Evolutionary conservation across 2,329 filamentous ascomycete species (phyloP), one percentile per base, ranked within the genome.

Genomic region (Colletotrichum sp.): DNA sequence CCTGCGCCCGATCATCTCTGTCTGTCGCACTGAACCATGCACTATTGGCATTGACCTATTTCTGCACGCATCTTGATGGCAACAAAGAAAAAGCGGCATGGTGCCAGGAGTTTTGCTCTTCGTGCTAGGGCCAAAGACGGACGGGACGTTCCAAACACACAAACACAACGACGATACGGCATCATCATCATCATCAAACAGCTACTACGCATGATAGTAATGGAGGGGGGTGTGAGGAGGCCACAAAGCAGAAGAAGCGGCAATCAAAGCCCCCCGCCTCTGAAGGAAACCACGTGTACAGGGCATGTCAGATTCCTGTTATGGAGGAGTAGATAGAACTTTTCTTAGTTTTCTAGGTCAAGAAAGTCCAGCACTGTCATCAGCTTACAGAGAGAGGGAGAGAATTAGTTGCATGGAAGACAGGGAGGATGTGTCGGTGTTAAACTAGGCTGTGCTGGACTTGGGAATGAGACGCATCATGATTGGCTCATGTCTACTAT

Each of bases 81-180:
- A 13, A 30, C 38, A 69, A 62, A 43, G 43, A 36, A 59, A 34
- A 36, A 69, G 52, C 48, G 30, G 30, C 30, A 61, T 26, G 36
- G 14, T 43, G 38, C 72, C 61, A 38, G 73, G 63, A 43, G 62
- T 68, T 75, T 58, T 72, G 38, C 58, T 73, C 73, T 72, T 74
- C 13, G 32, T 52, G 63, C 18, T 32, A 58, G 32, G 21, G 59
- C 65, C 10, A 26, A 34, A 73, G 52, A 34, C 26, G 34, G 64
- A 55, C 64, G 55, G 10, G 24, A 32, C 14, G 4, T 63, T 24
- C 16, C 59, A 24, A 21, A 24, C 32, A 63, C 59, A 26, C n/a
- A 63, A 63, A 43, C 61, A 24, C 34, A 21, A 43, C 52, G 21
- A 55, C 55, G 8, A 32, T 28, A 69, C 52, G 30, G 10, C 34